Conservation (phyloP, 805 yeast genomes). For the Candida nitratophila region DNA sequence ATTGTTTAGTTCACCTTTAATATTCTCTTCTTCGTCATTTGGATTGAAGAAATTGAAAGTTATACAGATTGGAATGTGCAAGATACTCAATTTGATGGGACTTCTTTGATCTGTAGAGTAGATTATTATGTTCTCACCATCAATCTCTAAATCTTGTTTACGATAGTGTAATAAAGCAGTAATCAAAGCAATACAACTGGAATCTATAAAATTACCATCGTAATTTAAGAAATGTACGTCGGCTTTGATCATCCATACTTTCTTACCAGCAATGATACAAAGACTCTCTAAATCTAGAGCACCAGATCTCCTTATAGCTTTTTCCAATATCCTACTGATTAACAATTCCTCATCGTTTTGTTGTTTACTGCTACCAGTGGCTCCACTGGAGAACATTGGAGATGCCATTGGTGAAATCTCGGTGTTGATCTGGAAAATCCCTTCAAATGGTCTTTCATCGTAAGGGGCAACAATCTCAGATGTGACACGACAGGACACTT, state of each 20-base stretch:
- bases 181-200: constrained; percentile 85
- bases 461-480: constrained; percentile 73
- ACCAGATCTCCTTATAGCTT: constrained; percentile 83
- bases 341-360: constrained; percentile 76
- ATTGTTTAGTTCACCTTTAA: constrained; percentile 54
- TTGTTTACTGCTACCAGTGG: constrained; percentile 22
- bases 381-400: constrained; percentile 68
- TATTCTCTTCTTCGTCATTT: constrained; percentile 53
- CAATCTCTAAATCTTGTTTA: constrained; percentile 75
- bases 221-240: constrained; percentile 83
- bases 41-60: constrained; percentile 84
- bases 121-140: constrained; percentile 56
- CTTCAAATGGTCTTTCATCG: constrained; percentile 93
- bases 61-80: constrained; percentile 87
- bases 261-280: constrained; percentile 84
- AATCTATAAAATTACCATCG: constrained; percentile 92
- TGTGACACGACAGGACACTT: constrained; percentile 63
- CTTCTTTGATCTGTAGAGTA: constrained; percentile 74
- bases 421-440: constrained; percentile 73
- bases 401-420: constrained; percentile 90
- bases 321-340: constrained; percentile 78
- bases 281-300: constrained; percentile 87
- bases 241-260: constrained; percentile 88
- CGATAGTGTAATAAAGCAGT: constrained; percentile 76
- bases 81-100: constrained; percentile 76